phyloP scores from a whole-genome alignment of 2,329 filamentous ascomycete species.

The Diaporthe nobilis region DNA sequence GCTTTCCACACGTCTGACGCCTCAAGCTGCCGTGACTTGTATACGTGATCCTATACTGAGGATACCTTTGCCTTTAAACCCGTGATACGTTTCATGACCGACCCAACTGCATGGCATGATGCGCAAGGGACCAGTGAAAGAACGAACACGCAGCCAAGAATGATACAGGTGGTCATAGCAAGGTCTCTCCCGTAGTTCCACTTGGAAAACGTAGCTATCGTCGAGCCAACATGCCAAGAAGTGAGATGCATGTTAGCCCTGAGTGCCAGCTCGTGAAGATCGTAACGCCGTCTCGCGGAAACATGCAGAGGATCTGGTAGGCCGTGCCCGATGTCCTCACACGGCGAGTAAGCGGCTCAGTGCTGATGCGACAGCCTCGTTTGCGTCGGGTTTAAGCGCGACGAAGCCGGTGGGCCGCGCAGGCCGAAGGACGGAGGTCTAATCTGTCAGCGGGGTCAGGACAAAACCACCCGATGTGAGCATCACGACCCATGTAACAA shows the following conservation, averaged over 20 bases:
- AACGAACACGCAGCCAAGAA: neutral
- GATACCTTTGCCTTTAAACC: neutral
- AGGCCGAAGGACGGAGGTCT: neutral
- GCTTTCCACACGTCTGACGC: neutral
- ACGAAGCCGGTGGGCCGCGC: neutral
- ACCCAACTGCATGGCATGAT: neutral
- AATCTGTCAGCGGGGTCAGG: neutral
- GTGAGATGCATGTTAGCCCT: too few species aligned
- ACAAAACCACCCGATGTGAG: neutral
- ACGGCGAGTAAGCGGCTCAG: neutral
- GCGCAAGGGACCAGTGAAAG: neutral
- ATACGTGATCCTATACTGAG: neutral
- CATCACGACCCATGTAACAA: neutral
- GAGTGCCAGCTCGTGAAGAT: slow-evolving; percentile 3
- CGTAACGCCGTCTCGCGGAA: neutral
- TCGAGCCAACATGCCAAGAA: neutral
- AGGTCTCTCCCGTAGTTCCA: neutral
- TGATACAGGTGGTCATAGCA: neutral
- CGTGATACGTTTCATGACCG: neutral
- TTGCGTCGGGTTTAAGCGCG: slow-evolving; percentile 2
- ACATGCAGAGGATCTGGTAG: neutral
- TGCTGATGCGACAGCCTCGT: slow-evolving; percentile 12
- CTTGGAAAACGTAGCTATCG: neutral
- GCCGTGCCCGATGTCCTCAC: neutral
- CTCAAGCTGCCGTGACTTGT: neutral